Conservation (phyloP, 1,139 yeast genomes). For the Kodamaea plutei region DNA sequence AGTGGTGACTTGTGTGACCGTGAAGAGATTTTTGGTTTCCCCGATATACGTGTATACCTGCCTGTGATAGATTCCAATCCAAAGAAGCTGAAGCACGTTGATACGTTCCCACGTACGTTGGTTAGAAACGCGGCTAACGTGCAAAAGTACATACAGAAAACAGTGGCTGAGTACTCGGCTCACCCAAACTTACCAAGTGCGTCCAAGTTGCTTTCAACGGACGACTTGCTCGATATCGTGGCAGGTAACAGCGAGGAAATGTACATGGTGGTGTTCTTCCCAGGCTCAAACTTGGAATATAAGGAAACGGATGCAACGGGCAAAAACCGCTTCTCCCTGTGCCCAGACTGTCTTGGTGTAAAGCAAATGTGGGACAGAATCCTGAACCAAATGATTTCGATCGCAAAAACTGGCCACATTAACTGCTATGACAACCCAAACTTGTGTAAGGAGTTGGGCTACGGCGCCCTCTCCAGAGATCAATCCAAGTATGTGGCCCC, state of each 20-base stretch:
- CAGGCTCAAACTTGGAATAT: conserved; percentile 44
- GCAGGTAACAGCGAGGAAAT: conserved; percentile 50
- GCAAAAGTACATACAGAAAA: conserved; percentile 48
- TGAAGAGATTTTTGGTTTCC: conserved; percentile 55
- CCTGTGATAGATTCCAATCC: conserved; percentile 38
- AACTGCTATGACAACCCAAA: conserved; percentile 50
- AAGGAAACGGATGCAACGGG: conserved; percentile 32
- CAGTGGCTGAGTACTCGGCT: conserved; percentile 44
- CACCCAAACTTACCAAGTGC: conserved; percentile 35
- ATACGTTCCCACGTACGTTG: conserved; percentile 43
- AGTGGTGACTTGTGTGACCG: conserved; percentile 68
- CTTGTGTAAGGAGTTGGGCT: conserved; percentile 51
- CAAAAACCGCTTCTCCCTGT: conserved; percentile 34
- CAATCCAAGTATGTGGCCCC: conserved; percentile 16
- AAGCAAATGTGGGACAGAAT: conserved; percentile 56
- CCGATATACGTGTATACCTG: conserved; percentile 57
- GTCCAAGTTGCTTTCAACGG: conserved; percentile 27
- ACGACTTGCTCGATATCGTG: conserved; percentile 35
- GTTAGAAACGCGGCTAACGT: conserved; percentile 47
- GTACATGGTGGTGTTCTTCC: conserved; percentile 60
- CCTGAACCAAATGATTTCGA: conserved; percentile 43
- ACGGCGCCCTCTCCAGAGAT: conserved; percentile 14
- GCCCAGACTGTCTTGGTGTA: conserved; percentile 48
- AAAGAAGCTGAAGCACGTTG: conserved; percentile 33
- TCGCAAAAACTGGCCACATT: conserved; percentile 52